Conservation (phyloP, 192 early-diverging fungal genomes). For the Backusella luteola region DNA sequence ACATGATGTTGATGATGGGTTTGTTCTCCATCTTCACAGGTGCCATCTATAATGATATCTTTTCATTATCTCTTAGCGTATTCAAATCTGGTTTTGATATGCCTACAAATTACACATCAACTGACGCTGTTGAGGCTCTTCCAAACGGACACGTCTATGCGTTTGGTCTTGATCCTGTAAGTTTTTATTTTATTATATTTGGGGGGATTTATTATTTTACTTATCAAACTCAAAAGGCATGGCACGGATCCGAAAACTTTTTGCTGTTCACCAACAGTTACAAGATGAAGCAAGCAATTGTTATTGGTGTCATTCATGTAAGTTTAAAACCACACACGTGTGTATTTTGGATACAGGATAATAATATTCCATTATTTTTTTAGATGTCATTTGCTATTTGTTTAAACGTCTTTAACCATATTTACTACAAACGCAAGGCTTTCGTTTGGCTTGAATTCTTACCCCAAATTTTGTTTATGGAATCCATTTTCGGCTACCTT, state of each 20-base stretch:
- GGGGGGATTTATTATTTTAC: too few relatives aligned
- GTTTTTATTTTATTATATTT: neutral
- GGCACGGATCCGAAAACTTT: constrained; percentile 92
- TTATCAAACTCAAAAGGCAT: constrained; percentile 36
- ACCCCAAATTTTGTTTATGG: constrained; percentile 94
- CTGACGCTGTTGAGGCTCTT: constrained; percentile 58
- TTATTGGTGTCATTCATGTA: constrained; percentile 88
- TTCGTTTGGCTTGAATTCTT: constrained; percentile 87
- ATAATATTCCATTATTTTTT: neutral
- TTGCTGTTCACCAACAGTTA: constrained; percentile 98
- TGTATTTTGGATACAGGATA: too few relatives aligned
- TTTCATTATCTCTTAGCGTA: constrained; percentile 76
- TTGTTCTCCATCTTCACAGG: constrained; percentile 97
- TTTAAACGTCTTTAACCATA: constrained; percentile 86
- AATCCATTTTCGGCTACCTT: constrained; percentile 95
- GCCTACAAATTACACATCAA: constrained; percentile 58
- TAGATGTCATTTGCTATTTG: constrained; percentile 91
- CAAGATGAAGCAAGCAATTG: constrained; percentile 99
- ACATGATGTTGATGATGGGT: constrained; percentile 98
- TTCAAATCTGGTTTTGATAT: constrained; percentile 81
- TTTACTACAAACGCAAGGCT: constrained; percentile 81
- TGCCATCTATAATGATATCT: constrained; percentile 97
- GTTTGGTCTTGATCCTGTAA: constrained; percentile 82
- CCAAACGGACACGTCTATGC: constrained; percentile 66
- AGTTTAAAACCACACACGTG: neutral